Evolutionary conservation across 2,329 filamentous ascomycete species (phyloP).

Genomic region (Leptographium procerum): DNA sequence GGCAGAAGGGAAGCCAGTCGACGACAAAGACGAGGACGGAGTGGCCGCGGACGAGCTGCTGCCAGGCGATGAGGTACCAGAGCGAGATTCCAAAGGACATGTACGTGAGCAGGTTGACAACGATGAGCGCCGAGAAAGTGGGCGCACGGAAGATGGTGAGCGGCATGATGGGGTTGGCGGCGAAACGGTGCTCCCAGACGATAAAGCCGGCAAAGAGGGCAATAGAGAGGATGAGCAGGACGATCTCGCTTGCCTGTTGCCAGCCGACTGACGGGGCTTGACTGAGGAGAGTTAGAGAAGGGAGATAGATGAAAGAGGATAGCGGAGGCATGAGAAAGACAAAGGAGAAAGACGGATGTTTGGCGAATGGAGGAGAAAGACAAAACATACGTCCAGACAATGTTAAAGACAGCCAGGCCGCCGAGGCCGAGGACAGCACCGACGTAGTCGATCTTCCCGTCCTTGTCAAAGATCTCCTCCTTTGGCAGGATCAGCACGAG

Average conservation of each 20-base stretch:
- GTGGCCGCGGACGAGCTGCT: conserved; percentile 27
- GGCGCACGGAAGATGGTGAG: conserved; percentile 11
- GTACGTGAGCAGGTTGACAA: conserved; percentile 10
- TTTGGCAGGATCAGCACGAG: conserved; percentile 13
- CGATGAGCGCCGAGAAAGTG: conserved; percentile 9
- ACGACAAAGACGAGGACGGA: conserved; percentile 26
- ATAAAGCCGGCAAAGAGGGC: conserved; percentile 9
- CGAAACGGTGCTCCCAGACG: conserved; percentile 9
- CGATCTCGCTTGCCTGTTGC: conserved; percentile 6
- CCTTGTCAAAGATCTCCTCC: conserved; percentile 14
- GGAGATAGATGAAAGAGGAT: too few species aligned
- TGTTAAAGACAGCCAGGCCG: conserved; percentile 9
- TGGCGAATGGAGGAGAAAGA: not conserved
- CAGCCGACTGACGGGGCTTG: conserved; percentile 9
- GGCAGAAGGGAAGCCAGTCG: conserved; percentile 28
- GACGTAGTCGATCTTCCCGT: conserved; percentile 9
- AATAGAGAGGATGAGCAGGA: conserved; percentile 9
- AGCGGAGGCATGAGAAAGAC: not conserved
- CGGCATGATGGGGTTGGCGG: conserved; percentile 11
- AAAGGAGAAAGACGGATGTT: too few species aligned
- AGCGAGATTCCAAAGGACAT: conserved; percentile 13
- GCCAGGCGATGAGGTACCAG: conserved; percentile 12
- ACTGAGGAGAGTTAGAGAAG: conserved; percentile 9
- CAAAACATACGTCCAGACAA: conserved; percentile 14
- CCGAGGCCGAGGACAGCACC: conserved; percentile 9